Base-by-base conservation (phyloP, 2,329 filamentous ascomycete species). In the Colletotrichum sp. region DNA sequence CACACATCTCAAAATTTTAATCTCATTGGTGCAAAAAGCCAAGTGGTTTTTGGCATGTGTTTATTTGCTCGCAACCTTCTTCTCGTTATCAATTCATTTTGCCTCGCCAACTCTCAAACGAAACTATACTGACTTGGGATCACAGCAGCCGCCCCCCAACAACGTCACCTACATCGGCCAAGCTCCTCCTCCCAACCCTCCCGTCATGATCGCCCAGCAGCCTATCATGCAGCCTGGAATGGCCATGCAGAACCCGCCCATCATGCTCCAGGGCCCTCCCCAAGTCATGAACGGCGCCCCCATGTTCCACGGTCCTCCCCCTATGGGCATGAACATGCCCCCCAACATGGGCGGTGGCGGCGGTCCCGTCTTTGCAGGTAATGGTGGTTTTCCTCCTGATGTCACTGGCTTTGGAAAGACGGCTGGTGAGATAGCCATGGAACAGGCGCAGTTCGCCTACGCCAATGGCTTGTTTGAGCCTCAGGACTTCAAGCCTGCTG, bases 401-500 rank as follows among this genome's bases (percentile, higher is more conserved):
- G 86, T 90, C 76, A 83, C 88, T 83, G 87, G 90, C 72, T 80
- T 91, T 68, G 90, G 90, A 77, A 87, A 86, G 78, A 92, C 90
- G 2, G 82, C 84, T 44, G 81, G 80, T 72, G 90, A 92, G 81
- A 82, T 88, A 61, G 83, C 85, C 39, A 81, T 87, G 25, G 86
- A 89, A 73, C 88, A 89, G 81, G 82, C 87, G 61, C 84, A 89
- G 79, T 87, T 89, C 77, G 88, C 89, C n/a, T 81, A 87, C 76
- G 82, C 85, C 78, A 89, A 89, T 82, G 86, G 86, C 78, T 84
- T 89, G 78, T 87, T 89, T 78, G 88, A 91, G 82, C 88, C 90
- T 19, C 91, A 93, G 85, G 91, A 92, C 79, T 91, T 93, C 81
- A 91, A 92, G 83, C 92, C 92, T 3, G 87, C 88, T 25, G 91